Evolutionary conservation across 202 grass and related monocot species (phyloP).

Genomic region (Saccharum hybrid): DNA sequence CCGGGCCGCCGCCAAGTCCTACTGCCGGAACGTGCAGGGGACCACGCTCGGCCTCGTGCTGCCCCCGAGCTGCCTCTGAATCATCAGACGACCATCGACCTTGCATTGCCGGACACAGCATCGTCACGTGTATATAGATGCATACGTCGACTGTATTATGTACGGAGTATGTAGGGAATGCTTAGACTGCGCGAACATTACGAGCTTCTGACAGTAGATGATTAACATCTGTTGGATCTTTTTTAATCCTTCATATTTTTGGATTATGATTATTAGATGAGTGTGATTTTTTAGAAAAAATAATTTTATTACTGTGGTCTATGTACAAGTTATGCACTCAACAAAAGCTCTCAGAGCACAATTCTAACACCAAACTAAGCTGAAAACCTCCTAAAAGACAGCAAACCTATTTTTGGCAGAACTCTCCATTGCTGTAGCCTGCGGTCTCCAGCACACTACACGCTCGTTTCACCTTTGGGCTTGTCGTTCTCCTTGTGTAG

Average conservation of each 20-base stretch:
- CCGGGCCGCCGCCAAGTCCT: slow-evolving; percentile 39
- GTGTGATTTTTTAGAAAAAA: not conserved
- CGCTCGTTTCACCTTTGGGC: too few species aligned
- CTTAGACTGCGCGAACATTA: not conserved
- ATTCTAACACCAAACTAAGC: too few species aligned
- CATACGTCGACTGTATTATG: not conserved
- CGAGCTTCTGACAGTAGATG: not conserved
- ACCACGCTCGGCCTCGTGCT: slow-evolving; percentile 54
- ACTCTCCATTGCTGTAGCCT: too few species aligned
- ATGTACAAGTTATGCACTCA: not conserved
- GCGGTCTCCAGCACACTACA: too few species aligned
- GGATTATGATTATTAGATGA: not conserved
- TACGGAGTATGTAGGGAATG: not conserved
- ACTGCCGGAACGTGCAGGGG: slow-evolving; percentile 69
- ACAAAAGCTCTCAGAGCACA: not conserved
- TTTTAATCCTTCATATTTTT: not conserved
- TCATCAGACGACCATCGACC: not conserved
- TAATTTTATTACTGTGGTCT: not conserved
- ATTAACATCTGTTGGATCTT: not conserved
- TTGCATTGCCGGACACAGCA: not conserved
- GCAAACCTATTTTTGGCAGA: too few species aligned
- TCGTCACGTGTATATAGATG: slow-evolving; percentile 22
- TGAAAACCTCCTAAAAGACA: too few species aligned
- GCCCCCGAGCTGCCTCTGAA: slow-evolving; percentile 71
- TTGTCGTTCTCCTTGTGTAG: too few species aligned